Evolutionary conservation across 176 grass and related monocot species (phyloP).

Genomic region (Saccharum spontaneum): DNA sequence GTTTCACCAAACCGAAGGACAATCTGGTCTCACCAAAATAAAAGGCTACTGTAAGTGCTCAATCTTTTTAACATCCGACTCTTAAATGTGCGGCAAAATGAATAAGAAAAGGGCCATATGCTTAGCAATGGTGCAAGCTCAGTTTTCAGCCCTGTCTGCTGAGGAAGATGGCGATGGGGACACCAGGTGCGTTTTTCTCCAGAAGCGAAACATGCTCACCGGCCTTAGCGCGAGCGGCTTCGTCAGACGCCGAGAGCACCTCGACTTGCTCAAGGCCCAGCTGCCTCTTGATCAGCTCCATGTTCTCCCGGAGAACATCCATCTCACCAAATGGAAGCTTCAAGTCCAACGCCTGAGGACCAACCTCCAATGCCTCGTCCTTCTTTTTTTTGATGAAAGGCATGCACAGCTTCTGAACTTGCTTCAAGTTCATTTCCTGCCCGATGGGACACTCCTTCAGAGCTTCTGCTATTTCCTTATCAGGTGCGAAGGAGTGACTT

Average conservation of each 20-base stretch:
- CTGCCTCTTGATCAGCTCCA: conserved; percentile 56
- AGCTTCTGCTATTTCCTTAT: conserved; percentile 53
- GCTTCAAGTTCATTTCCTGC: conserved; percentile 44
- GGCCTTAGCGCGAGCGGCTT: conserved; percentile 23
- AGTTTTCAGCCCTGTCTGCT: conserved; percentile 1
- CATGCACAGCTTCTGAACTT: conserved; percentile 70
- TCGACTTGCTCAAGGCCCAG: conserved; percentile 47
- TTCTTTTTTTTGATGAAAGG: conserved; percentile 67
- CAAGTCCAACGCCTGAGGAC: conserved; percentile 52
- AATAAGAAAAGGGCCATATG: too few species aligned
- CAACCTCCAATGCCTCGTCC: conserved; percentile 40
- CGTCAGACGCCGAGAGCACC: conserved; percentile 31
- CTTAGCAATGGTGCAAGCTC: too few species aligned
- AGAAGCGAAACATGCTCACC: conserved; percentile 35
- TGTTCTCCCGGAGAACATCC: conserved; percentile 52
- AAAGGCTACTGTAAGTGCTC: not conserved
- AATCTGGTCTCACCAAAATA: not conserved
- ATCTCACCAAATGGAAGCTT: conserved; percentile 62
- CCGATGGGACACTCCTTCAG: conserved; percentile 41
- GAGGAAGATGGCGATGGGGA: conserved; percentile 45
- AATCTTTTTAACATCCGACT: not conserved
- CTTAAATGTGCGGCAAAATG: not conserved
- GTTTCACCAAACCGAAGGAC: not conserved
- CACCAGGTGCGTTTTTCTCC: conserved; percentile 40
- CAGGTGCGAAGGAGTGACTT: conserved; percentile 40